These are phyloP conservation scores for Cladosporium sp. DNA, from an alignment of 2,329 filamentous ascomycete species.

Conservation along the genomic window DNA sequence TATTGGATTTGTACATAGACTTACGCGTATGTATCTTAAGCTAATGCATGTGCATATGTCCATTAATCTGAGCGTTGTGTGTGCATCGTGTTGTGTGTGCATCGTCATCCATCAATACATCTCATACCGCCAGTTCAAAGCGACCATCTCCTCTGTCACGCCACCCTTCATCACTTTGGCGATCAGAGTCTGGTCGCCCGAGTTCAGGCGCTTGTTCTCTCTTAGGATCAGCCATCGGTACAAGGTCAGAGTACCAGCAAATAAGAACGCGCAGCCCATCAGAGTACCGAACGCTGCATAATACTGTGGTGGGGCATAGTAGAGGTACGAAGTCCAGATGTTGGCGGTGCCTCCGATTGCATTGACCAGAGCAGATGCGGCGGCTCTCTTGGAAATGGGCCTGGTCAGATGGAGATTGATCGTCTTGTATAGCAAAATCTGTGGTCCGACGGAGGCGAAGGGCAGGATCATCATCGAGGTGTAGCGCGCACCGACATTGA, in stretches of 20 bases:
- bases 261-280: conserved; percentile 40
- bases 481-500: conserved; percentile 37
- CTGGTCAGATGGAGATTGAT: conserved; percentile 44
- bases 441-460: conserved; percentile 45
- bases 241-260: conserved; percentile 40
- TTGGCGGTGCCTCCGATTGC: conserved; percentile 44
- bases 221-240: conserved; percentile 44
- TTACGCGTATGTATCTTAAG: neutral
- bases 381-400: conserved; percentile 46
- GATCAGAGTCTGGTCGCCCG: conserved; percentile 40
- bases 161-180: conserved; percentile 46
- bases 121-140: conserved; percentile 48
- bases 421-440: conserved; percentile 47
- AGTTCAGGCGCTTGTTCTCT: conserved; percentile 45
- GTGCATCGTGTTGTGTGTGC: no score
- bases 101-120: conserved; percentile 36
- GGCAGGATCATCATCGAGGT: conserved; percentile 36
- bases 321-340: conserved; percentile 48
- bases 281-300: conserved; percentile 48
- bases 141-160: conserved; percentile 49
- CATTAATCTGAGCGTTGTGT: neutral
- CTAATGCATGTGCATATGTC: neutral
- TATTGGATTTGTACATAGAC: neutral
- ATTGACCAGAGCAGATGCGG: conserved; percentile 48
- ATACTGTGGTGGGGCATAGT: conserved; percentile 43